Conservation (phyloP, 495 filamentous ascomycete species). For the Thermothielavioides terrestris region DNA sequence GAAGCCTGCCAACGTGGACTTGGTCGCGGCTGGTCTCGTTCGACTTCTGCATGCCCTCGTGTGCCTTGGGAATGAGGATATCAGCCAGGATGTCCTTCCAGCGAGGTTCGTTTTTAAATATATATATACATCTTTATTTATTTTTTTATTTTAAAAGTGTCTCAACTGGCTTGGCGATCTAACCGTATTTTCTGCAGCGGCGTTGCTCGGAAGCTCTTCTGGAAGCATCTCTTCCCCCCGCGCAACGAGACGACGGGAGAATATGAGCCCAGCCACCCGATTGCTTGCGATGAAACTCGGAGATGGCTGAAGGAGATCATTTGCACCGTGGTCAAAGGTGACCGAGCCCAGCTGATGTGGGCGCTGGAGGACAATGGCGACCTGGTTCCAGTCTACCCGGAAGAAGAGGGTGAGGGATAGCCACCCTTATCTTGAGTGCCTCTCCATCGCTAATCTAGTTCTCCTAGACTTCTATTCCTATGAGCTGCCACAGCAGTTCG, state of each 20-base stretch:
- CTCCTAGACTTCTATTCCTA: constrained; percentile 36
- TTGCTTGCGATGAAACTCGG: constrained; percentile 50
- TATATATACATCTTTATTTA: neutral
- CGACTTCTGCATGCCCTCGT: constrained; percentile 20
- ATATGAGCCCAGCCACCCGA: constrained; percentile 22
- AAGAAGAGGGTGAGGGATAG: constrained; percentile 26
- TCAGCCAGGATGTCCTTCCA: constrained; percentile 2
- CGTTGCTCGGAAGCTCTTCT: constrained; percentile 54
- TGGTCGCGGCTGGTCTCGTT: constrained; percentile 40
- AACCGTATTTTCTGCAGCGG: constrained; percentile 23
- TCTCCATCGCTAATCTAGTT: too few relatives aligned
- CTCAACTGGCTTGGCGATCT: neutral
- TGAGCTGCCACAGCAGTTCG: constrained; percentile 49
- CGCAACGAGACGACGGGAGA: constrained; percentile 35
- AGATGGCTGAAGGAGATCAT: constrained; percentile 57
- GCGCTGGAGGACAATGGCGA: constrained; percentile 47
- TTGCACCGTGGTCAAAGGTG: constrained; percentile 48
- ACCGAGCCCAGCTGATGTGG: constrained; percentile 37
- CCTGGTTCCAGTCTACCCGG: constrained; percentile 32
- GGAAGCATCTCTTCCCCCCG: constrained; percentile 59
- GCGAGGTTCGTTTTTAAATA: constrained; percentile 3
- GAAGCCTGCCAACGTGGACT: constrained; percentile 40
- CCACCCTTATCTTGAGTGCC: too few relatives aligned
- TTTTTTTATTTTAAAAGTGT: too few relatives aligned
- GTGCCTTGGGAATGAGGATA: neutral